Percentiles rank a stretch among this genome's conserved stretches.
These are phyloP conservation scores for Lathyrus sativus DNA, from an alignment of 306 rosid species.

Conservation along the genomic window DNA sequence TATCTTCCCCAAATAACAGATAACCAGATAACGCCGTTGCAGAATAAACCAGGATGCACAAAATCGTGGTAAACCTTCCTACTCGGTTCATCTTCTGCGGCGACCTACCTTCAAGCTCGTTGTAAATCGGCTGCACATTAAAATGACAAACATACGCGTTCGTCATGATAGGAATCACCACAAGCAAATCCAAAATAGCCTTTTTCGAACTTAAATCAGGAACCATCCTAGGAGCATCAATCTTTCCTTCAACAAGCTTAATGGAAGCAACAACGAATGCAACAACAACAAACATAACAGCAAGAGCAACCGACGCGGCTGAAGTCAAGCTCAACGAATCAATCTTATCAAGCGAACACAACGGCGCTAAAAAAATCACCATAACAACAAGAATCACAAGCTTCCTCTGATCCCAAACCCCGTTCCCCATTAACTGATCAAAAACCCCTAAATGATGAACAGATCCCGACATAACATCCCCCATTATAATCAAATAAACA, in stretches of 20 bases:
- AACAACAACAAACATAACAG: constrained; percentile 76
- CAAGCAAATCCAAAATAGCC: constrained; percentile 87
- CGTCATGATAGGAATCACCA: constrained; percentile 91
- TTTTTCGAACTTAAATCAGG: constrained; percentile 78
- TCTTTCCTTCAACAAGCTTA: constrained; percentile 70
- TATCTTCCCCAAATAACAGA: constrained; percentile 81
- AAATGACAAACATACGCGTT: constrained; percentile 92
- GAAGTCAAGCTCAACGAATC: constrained; percentile 95
- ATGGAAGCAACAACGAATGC: constrained; percentile 60
- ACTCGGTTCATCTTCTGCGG: constrained; percentile 85
- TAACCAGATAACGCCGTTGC: constrained; percentile 80
- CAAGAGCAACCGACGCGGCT: constrained; percentile 93
- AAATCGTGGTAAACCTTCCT: constrained; percentile 78
- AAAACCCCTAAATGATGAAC: constrained; percentile 81
- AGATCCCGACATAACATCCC: constrained; percentile 99
- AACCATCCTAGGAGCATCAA: constrained; percentile 67
- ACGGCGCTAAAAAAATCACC: constrained; percentile 83
- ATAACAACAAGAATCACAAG: constrained; percentile 62
- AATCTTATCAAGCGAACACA: constrained; percentile 86
- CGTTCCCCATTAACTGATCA: constrained; percentile 84
- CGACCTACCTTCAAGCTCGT: constrained; percentile 79
- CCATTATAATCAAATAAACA: constrained; percentile 93
- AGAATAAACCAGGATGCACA: constrained; percentile 76
- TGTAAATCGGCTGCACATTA: constrained; percentile 84
- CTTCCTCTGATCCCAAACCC: constrained; percentile 93